phyloP scores from a whole-genome alignment of 2,329 filamentous ascomycete species.

The Zymoseptoria tritici region DNA sequence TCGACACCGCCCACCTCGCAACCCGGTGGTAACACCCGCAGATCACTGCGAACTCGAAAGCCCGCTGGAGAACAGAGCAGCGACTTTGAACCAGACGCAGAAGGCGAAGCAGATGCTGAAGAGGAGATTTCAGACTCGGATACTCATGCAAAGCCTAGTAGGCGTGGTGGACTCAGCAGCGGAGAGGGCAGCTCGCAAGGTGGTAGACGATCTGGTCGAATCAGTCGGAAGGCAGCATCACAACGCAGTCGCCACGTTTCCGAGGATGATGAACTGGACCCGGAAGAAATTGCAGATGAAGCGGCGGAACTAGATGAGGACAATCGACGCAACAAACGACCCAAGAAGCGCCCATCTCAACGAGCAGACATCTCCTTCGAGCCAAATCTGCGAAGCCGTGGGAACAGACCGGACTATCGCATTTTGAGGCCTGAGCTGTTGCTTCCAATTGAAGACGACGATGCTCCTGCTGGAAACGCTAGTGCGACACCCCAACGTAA shows the following conservation, averaged over 20 bases:
- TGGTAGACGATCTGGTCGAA: slow-evolving; percentile 46
- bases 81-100: slow-evolving; percentile 55
- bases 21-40: slow-evolving; percentile 32
- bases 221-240: slow-evolving; percentile 42
- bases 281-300: slow-evolving; percentile 47
- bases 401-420: slow-evolving; percentile 74
- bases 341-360: slow-evolving; percentile 25
- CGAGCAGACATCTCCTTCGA: slow-evolving; percentile 25
- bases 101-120: slow-evolving; percentile 48
- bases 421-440: slow-evolving; percentile 68
- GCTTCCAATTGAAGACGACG: slow-evolving; percentile 68
- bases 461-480: slow-evolving; percentile 55
- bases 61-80: slow-evolving; percentile 48
- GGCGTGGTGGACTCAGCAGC: slow-evolving; percentile 39
- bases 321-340: slow-evolving; percentile 36
- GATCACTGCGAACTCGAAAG: slow-evolving; percentile 38
- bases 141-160: slow-evolving; percentile 34
- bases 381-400: slow-evolving; percentile 54
- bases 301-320: slow-evolving; percentile 52
- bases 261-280: slow-evolving; percentile 41
- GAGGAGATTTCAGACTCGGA: slow-evolving; percentile 47
- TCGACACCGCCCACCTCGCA: slow-evolving; percentile 25
- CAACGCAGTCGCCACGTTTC: slow-evolving; percentile 41
- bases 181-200: slow-evolving; percentile 32
- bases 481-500: slow-evolving; percentile 54